Percentiles rank a stretch among this genome's conserved stretches.
Evolutionary conservation across 2,329 filamentous ascomycete genomes (phyloP).

Genomic region (Aspergillus fijiensis): DNA sequence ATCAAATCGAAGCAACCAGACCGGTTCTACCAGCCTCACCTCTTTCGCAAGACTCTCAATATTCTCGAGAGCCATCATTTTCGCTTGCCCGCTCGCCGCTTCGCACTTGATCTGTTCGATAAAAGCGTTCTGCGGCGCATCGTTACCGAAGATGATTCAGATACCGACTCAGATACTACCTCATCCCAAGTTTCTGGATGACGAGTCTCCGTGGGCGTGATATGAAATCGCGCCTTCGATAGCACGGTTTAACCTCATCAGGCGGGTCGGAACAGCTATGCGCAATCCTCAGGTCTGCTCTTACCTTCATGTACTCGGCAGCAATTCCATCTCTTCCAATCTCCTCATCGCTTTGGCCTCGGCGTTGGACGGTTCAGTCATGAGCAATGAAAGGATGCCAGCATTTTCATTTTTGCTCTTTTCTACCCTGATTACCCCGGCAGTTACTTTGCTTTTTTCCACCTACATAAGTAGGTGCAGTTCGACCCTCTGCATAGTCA

Average conservation of each 20-base stretch:
- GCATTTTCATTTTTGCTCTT: constrained; percentile 13
- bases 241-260: not conserved
- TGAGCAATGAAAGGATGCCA: constrained; percentile 20
- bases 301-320: not conserved
- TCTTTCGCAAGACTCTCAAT: constrained; percentile 83
- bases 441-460: not conserved
- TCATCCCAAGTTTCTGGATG: constrained; percentile 28
- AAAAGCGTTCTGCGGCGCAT: constrained; percentile 81
- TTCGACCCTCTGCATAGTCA: not conserved
- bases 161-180: constrained; percentile 33
- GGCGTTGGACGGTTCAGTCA: constrained; percentile 17
- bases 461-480: not conserved
- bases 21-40: constrained; percentile 70
- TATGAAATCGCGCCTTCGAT: not conserved
- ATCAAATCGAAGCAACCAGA: constrained; percentile 73
- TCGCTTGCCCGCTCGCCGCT: constrained; percentile 78
- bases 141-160: constrained; percentile 71
- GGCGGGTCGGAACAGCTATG: not conserved
- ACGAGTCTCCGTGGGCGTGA: not conserved
- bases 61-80: constrained; percentile 89
- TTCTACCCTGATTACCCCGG: constrained; percentile 2
- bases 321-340: not conserved
- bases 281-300: not conserved
- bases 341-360: constrained; percentile 5
- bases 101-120: constrained; percentile 92